Base-by-base conservation (phyloP, 768 basidiomycete species). In the Tulasnella sp. region DNA sequence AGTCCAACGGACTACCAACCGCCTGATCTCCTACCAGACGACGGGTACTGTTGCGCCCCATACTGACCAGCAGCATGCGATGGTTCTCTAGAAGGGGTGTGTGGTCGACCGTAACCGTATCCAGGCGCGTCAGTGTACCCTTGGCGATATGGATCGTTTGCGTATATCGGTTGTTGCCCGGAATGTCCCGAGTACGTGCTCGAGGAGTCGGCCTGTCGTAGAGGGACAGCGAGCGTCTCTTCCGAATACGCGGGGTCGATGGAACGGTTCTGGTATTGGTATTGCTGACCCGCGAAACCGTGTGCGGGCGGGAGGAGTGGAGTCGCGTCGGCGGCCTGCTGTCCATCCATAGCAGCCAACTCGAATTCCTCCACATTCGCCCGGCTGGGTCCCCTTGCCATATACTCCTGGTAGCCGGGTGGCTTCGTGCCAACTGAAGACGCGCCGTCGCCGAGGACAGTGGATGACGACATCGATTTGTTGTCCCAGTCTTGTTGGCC, bases 401-500 rank as follows among this genome's bases (percentile, higher is more conserved):
- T 48, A 32, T 60, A 60, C 9, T 42, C 34, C 29, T 56, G 53
- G 40, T 48, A 56, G 14, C 53, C 59, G 3, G 45, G 21, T n/a
- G 54, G 32, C 17, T 55, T 43, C 41, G 34, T 31, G 31, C 40
- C 41, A 14, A 45, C 2, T 9, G 40, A 15, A 11, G 50, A 52
- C 14, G 34, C 50, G 6, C 27, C 50, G n/a, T 41, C 49, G 14
- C 60, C 57, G 19, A 62, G 39, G 21, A 58, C 45, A 6, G 56
- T 50, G 7, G 67, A 66, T 6, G 69, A 68, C 4, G 65, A 75
- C 62, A 90, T 73, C 0, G 87, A 90, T 6, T 82, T 80, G 42
- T 76, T 75, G 63, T 96, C 92, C 89, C 87, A 94, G 63, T 93
- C 89, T 46, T 82, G 66, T 67, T 94, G 88, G 52, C 86, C 88